Conservation (phyloP, 2,329 filamentous ascomycete genomes). For the Chalaropsis ovoidea region DNA sequence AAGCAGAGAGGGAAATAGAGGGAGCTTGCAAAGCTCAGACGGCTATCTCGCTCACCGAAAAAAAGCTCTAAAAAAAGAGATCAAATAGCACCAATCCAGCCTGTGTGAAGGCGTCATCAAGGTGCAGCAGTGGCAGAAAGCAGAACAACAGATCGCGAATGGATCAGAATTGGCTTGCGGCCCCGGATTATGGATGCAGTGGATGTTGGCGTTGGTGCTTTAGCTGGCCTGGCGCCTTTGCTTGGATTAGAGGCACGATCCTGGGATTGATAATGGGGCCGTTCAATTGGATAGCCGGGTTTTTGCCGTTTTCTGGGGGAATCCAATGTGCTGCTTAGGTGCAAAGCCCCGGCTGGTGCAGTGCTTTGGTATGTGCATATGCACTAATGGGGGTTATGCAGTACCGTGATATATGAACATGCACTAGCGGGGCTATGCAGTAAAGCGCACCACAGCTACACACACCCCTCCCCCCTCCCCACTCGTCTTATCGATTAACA, state of each 20-base stretch:
- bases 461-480: not conserved
- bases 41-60: constrained; percentile 11
- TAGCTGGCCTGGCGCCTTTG: constrained; percentile 13
- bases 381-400: no score
- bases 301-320: constrained; percentile 21
- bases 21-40: not conserved
- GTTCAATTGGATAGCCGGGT: constrained; percentile 21
- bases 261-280: constrained; percentile 21
- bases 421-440: not conserved
- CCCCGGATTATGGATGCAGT: constrained; percentile 22
- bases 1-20: not conserved
- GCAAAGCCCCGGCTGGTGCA: constrained; percentile 7
- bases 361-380: not conserved
- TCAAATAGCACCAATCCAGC: constrained; percentile 9
- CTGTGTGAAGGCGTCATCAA: constrained; percentile 12
- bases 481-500: constrained; percentile 22
- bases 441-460: not conserved
- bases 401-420: not conserved
- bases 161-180: constrained; percentile 16
- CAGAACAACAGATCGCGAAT: not conserved
- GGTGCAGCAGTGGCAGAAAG: constrained; percentile 15
- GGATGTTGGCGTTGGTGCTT: constrained; percentile 5
- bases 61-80: not conserved
- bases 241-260: constrained; percentile 16
- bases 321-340: not conserved